phyloP scores from a whole-genome alignment of 2,329 filamentous ascomycete species.

The Scolecobasidium constrictum region DNA sequence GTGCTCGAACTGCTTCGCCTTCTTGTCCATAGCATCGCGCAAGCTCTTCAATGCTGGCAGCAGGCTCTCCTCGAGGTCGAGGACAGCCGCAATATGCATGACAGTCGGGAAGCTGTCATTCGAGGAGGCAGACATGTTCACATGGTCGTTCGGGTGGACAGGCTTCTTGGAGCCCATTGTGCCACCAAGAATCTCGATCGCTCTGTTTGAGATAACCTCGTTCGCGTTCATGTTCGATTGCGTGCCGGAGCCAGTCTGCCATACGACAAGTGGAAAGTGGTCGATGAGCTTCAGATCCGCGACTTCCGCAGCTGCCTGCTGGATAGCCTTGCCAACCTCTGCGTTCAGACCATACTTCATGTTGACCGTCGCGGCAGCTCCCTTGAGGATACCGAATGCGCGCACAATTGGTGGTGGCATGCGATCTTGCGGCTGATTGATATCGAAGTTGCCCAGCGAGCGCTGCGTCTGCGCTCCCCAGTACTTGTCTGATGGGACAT shows the following conservation, averaged over 20 bases:
- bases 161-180: constrained; percentile 95
- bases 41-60: constrained; percentile 75
- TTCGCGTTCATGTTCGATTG: constrained; percentile 99
- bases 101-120: constrained; percentile 99
- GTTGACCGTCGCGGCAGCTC: constrained; percentile 90
- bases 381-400: constrained; percentile 96
- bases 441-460: constrained; percentile 94
- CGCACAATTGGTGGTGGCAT: constrained; percentile 89
- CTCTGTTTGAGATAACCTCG: constrained; percentile 98
- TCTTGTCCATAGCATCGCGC: constrained; percentile 72
- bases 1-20: constrained; percentile 79
- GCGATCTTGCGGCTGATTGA: constrained; percentile 98
- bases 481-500: constrained; percentile 88
- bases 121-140: constrained; percentile 97
- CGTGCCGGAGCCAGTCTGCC: constrained; percentile 97
- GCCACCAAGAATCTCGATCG: constrained; percentile 94
- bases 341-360: constrained; percentile 89
- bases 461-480: constrained; percentile 98
- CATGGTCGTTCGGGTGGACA: constrained; percentile 98
- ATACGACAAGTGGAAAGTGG: constrained; percentile 97
- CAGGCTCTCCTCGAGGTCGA: constrained; percentile 80
- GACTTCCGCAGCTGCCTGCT: constrained; percentile 88
- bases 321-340: constrained; percentile 82
- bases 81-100: constrained; percentile 97
- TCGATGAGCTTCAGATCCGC: constrained; percentile 87